Evolutionary conservation across 352 stramenopile species (phyloP).

Genomic region (Phytopythium delawarense): DNA sequence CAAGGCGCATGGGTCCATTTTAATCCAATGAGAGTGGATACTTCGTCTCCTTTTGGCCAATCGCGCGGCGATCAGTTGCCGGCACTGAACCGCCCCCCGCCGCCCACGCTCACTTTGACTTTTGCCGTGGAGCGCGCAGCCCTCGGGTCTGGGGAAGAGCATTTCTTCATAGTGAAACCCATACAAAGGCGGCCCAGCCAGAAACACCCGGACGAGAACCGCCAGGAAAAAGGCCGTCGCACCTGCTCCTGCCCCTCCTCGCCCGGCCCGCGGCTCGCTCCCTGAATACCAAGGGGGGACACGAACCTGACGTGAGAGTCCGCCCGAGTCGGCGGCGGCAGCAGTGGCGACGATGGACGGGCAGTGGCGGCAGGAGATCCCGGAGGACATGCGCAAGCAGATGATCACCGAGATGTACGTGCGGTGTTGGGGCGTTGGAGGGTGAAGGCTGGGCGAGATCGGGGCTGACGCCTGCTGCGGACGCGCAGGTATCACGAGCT

Average conservation of each 20-base stretch:
- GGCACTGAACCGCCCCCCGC: slow-evolving; percentile 6
- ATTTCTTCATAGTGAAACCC: background rate
- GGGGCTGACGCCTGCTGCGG: background rate
- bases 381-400: slow-evolving; percentile 78
- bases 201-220: background rate
- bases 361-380: slow-evolving; percentile 75
- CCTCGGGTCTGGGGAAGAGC: slow-evolving; percentile 8
- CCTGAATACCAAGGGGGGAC: background rate
- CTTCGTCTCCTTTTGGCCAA: background rate
- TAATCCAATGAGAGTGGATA: background rate
- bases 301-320: background rate
- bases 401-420: slow-evolving; percentile 88
- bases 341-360: slow-evolving; percentile 36
- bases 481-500: slow-evolving; percentile 74
- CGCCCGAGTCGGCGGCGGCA: slow-evolving; percentile 5
- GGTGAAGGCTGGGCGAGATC: background rate
- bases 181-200: background rate
- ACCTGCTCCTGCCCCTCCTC: background rate
- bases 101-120: slow-evolving; percentile 32
- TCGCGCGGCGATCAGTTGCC: background rate
- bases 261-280: background rate
- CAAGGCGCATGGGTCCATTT: background rate
- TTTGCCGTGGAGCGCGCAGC: slow-evolving; percentile 25
- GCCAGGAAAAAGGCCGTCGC: slow-evolving; percentile 3
- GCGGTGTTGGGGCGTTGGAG: background rate